These are phyloP conservation scores for Bacidia gigantensis DNA, from an alignment of 495 filamentous ascomycete species.

Conservation along the genomic window DNA sequence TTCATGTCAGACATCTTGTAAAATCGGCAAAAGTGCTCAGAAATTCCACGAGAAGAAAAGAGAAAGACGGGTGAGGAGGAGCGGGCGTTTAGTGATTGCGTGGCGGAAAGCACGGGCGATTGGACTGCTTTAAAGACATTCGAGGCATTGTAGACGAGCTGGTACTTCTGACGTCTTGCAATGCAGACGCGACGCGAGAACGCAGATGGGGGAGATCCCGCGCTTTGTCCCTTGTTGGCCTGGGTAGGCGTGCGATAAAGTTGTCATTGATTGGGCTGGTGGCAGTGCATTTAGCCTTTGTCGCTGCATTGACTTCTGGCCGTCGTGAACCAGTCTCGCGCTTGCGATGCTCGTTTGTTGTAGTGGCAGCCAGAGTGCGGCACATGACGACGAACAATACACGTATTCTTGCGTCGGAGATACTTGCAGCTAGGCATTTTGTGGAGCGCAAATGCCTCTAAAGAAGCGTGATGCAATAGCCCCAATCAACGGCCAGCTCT, in stretches of 20 bases:
- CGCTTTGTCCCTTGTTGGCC: not conserved
- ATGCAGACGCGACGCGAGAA: not conserved
- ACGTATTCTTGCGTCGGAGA: not conserved
- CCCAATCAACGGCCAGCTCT: not conserved
- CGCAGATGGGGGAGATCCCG: not conserved
- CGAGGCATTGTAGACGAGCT: not conserved
- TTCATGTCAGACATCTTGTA: constrained; percentile 46
- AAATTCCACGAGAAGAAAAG: constrained; percentile 3
- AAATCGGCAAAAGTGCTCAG: not conserved
- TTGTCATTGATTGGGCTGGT: not conserved
- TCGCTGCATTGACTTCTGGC: not conserved
- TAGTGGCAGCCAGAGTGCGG: not conserved
- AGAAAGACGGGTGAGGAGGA: not conserved
- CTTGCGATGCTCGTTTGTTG: not conserved
- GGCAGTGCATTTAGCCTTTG: not conserved
- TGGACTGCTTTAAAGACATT: not conserved
- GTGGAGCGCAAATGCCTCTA: not conserved
- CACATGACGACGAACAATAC: not conserved
- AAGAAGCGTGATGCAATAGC: not conserved
- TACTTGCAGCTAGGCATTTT: not conserved
- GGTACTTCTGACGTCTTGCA: not conserved
- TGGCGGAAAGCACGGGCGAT: not conserved
- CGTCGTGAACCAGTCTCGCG: not conserved
- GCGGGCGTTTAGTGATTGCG: not conserved
- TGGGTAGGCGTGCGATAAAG: not conserved